These are phyloP conservation scores for Ophiosphaerella korrae DNA, from an alignment of 2,329 filamentous ascomycete species.

Conservation along the genomic window DNA sequence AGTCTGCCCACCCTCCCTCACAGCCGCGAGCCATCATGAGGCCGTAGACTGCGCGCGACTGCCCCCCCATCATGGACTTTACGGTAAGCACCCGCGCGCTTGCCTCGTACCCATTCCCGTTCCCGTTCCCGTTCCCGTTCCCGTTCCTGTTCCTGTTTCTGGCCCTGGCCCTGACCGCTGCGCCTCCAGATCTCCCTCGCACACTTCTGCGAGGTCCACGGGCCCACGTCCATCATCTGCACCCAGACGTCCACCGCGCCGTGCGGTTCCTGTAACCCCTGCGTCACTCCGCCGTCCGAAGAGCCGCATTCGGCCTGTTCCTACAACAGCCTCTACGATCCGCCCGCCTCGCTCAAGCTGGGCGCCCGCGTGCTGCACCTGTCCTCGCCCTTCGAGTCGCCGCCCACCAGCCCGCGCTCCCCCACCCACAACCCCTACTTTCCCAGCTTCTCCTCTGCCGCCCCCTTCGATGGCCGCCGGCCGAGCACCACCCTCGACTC, in stretches of 20 bases:
- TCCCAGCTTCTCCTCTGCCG: conserved; percentile 43
- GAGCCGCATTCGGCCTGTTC: conserved; percentile 40
- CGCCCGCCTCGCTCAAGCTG: conserved; percentile 40
- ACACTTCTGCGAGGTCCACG: conserved; percentile 67
- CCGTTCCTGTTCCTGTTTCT: background rate
- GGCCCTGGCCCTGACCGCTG: conserved; percentile 23
- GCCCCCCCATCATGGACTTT: conserved; percentile 46
- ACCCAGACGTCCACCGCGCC: conserved; percentile 62
- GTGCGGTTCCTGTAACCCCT: conserved; percentile 59
- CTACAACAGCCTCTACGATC: conserved; percentile 42
- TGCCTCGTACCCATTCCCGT: conserved; percentile 7
- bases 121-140: too few relatives aligned
- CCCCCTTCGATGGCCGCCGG: conserved; percentile 38
- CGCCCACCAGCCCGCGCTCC: conserved; percentile 48
- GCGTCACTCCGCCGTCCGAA: conserved; percentile 49
- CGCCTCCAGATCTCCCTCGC: conserved; percentile 62
- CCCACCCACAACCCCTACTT: conserved; percentile 58
- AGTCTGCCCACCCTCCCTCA: conserved; percentile 29
- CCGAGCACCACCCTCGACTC: conserved; percentile 48
- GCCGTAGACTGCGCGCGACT: conserved; percentile 29
- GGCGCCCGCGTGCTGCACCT: conserved; percentile 38
- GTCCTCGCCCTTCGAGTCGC: conserved; percentile 48
- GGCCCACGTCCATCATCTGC: conserved; percentile 66
- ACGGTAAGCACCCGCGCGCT: conserved; percentile 42
- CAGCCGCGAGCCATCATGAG: conserved; percentile 32